Conservation (phyloP, 345 rosid genomes). For the Boechera divaricarpa region DNA sequence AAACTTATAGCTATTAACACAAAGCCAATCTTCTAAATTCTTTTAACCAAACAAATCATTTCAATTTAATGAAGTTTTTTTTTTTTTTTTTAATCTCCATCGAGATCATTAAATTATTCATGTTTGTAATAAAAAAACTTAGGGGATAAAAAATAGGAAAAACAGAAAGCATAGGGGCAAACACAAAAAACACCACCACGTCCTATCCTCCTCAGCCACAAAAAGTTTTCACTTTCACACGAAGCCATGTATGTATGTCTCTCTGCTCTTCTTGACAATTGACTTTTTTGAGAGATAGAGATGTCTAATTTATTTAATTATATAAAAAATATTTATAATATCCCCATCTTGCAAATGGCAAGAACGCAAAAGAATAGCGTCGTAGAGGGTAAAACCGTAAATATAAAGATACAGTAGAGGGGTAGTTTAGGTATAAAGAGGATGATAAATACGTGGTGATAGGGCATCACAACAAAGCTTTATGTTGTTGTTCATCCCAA, state of each 20-base stretch:
- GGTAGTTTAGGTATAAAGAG: conserved; percentile 32
- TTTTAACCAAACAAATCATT: neutral
- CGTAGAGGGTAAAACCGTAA: conserved; percentile 24
- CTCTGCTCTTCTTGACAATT: neutral
- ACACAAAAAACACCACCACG: neutral
- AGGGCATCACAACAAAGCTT: conserved; percentile 36
- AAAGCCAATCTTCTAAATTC: neutral
- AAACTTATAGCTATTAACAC: too few relatives aligned
- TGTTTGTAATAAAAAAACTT: neutral
- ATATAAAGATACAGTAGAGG: conserved; percentile 22
- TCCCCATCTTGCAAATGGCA: neutral
- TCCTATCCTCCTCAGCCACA: neutral
- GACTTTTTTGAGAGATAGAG: neutral
- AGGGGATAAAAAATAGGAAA: neutral
- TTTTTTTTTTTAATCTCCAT: neutral
- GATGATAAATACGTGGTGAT: conserved; percentile 49
- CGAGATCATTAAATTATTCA: neutral
- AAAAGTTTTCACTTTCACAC: neutral
- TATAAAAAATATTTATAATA: neutral
- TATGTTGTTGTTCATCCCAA: conserved; percentile 43
- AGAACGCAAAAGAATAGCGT: neutral
- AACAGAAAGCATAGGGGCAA: neutral
- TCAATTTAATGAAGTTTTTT: neutral
- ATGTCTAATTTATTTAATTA: neutral
- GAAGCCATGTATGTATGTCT: neutral